Conservation (phyloP, 768 basidiomycete species). For the Tylopilus sp. region DNA sequence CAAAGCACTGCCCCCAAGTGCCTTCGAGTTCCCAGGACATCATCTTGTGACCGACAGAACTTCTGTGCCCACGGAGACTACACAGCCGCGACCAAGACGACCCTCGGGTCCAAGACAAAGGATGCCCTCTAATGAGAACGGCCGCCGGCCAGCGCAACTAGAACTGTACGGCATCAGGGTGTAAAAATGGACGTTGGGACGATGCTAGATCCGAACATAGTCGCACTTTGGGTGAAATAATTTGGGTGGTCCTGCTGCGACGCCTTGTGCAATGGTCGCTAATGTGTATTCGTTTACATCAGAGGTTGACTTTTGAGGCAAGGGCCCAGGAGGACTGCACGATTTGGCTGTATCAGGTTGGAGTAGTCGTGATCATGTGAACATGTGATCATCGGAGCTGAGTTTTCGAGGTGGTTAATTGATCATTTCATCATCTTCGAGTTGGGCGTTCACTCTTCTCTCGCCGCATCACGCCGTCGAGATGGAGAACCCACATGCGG, state of each 20-base stretch:
- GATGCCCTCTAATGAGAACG: conserved; percentile 19
- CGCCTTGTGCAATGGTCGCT: conserved; percentile 9
- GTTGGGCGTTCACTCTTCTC: background rate
- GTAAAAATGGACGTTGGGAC: background rate
- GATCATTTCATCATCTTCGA: background rate
- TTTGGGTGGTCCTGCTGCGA: conserved; percentile 12
- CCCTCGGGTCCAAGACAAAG: conserved; percentile 33
- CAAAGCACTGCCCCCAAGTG: conserved; percentile 14
- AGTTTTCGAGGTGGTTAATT: background rate
- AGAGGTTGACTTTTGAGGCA: background rate
- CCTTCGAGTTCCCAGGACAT: conserved; percentile 23
- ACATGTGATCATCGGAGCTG: background rate
- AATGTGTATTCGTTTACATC: background rate
- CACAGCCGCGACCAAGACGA: conserved; percentile 26
- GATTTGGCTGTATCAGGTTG: background rate
- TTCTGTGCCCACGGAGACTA: background rate
- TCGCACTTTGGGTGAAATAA: background rate
- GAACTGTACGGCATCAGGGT: conserved; percentile 17
- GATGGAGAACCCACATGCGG: conserved; percentile 97
- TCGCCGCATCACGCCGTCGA: conserved; percentile 6
- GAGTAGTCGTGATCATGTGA: background rate
- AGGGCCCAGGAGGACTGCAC: conserved; percentile 19
- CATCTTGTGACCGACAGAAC: conserved; percentile 4
- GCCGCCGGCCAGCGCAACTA: conserved; percentile 16
- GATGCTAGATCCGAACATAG: background rate